Percentiles rank a stretch among this genome's conserved stretches.
phyloP scores from a whole-genome alignment of 768 basidiomycete species.

The Serendipita vermifera region DNA sequence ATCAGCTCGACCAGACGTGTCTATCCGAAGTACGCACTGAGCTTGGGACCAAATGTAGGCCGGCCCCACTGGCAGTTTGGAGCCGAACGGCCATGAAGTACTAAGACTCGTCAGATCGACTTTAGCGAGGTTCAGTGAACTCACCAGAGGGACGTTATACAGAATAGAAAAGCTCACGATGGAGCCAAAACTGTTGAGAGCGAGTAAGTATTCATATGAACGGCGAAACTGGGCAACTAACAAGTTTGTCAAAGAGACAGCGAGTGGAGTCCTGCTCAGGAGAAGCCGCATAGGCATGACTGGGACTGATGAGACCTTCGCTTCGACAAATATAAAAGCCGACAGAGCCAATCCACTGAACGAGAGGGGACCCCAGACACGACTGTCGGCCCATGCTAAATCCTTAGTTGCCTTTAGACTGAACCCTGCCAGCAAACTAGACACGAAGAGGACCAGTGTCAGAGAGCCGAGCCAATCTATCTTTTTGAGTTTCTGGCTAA shows the following conservation, averaged over 20 bases:
- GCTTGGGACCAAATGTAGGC: constrained; percentile 80
- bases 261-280: constrained; percentile 63
- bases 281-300: constrained; percentile 81
- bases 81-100: constrained; percentile 77
- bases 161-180: constrained; percentile 71
- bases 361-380: constrained; percentile 53
- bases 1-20: too few species aligned
- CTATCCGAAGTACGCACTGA: constrained; percentile 55
- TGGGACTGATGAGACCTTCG: constrained; percentile 63
- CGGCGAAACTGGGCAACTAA: constrained; percentile 11
- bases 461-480: constrained; percentile 78
- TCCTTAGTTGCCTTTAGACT: constrained; percentile 69
- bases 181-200: constrained; percentile 36
- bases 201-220: background rate
- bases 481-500: constrained; percentile 49
- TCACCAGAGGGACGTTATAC: constrained; percentile 73
- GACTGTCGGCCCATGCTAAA: constrained; percentile 58
- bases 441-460: constrained; percentile 60
- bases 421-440: constrained; percentile 60
- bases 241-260: constrained; percentile 69
- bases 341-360: constrained; percentile 41
- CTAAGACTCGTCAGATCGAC: constrained; percentile 22
- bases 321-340: constrained; percentile 68
- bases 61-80: constrained; percentile 47
- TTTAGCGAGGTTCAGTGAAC: constrained; percentile 18